Base-by-base conservation (phyloP, 78 protist genomes). In the Dictyostelium purpureum region DNA sequence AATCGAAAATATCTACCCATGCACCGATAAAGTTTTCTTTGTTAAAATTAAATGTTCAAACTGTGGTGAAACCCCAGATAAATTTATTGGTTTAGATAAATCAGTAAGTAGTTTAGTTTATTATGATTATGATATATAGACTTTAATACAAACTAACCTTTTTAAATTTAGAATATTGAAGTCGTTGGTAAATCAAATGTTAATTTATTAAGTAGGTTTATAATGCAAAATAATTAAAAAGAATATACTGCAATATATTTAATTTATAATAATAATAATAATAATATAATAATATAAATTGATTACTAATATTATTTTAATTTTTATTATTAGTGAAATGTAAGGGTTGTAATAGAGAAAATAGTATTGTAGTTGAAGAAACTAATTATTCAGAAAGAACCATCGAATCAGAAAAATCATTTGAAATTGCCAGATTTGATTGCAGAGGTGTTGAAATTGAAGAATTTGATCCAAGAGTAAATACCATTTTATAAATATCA, bases 381-480 rank as follows among this genome's bases (percentile, higher is more conserved):
- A 40, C 70, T 12, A 26, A 66, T 28, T 38, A 16, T 28, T 21
- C 67, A 33, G 74, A 45, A 6, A 38, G 89, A 51, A 56, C 70
- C 35, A 28, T 45, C 37, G 66, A 65, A 80, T 33, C 77, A 4
- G 89, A 67, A 67, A 7, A 65, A 51, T 51, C 45, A 21, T 40
- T 77, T 56, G 89, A 63, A 51, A 31, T 80, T 19, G 89, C 54
- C 12, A 63, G 76, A 47, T 67, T 80, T 51, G 89, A 80, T 66
- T 80, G 89, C 14, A 65, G 89, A 67, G 89, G 89, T 67, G 51
- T 80, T 19, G 89, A 80, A 80, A 31, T 80, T 19, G 89, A 80
- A 51, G 89, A 80, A 51, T 80, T 80, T 52, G 89, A 80, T 80
- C 89, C 89, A 80, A 80, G 89, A 56, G 65, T 35, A 28, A 69